These are phyloP conservation scores for Paecilomyces formosus DNA, from an alignment of 2,329 filamentous ascomycete genomes.

Conservation along the genomic window DNA sequence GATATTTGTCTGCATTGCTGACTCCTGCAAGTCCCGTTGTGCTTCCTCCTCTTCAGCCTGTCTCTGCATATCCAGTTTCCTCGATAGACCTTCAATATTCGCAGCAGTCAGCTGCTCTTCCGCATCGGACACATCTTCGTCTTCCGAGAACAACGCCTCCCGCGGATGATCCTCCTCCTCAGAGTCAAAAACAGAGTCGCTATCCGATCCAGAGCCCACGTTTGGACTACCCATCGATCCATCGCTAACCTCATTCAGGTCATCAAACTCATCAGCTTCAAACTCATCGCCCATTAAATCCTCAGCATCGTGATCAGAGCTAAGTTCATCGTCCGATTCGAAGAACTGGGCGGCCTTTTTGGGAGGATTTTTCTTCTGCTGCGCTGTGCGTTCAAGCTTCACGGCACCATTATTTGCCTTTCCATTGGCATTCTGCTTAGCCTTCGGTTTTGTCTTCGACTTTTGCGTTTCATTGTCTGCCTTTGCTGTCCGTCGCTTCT, in stretches of 20 bases:
- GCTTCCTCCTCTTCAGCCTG: conserved; percentile 76
- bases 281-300: conserved; percentile 41
- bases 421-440: conserved; percentile 27
- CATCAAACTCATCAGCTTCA: conserved; percentile 41
- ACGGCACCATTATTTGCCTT: conserved; percentile 22
- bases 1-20: conserved; percentile 88
- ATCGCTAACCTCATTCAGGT: conserved; percentile 33
- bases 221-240: conserved; percentile 44
- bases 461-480: conserved; percentile 36
- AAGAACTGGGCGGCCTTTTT: conserved; percentile 31
- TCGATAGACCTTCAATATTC: conserved; percentile 87
- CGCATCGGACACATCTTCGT: conserved; percentile 79
- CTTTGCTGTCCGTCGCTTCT: conserved; percentile 56
- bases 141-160: conserved; percentile 84
- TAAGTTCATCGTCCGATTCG: conserved; percentile 32
- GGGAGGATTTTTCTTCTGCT: conserved; percentile 25
- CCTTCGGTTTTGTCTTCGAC: conserved; percentile 34
- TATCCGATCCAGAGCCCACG: not conserved
- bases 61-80: conserved; percentile 70
- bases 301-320: conserved; percentile 26
- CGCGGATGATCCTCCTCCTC: conserved; percentile 53
- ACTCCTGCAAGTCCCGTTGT: conserved; percentile 77
- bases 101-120: conserved; percentile 90
- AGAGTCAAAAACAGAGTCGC: conserved; percentile 61
- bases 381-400: conserved; percentile 24